Evolutionary conservation across 192 early-diverging fungal species (phyloP), one percentile per base, ranked within the genome.

Genomic region (Dimargaris xerosporica): DNA sequence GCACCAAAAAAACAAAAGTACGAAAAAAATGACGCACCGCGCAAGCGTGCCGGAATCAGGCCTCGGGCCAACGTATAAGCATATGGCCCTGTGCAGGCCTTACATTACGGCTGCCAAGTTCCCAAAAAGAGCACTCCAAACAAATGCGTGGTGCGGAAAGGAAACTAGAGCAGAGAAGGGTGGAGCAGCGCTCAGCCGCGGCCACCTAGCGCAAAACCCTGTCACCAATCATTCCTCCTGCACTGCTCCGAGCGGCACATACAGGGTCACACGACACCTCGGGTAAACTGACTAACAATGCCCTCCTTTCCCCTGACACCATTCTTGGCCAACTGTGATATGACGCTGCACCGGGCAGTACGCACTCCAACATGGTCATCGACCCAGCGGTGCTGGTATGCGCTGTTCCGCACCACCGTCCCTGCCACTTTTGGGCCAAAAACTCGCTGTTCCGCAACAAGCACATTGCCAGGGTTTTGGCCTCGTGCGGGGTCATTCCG

Each of bases 391-490:
- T 73, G 2, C 52, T 79, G 13, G 71, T 70, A 7, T 64, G 61
- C 19, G 69, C 73, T 26, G 65, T 71, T 21, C 78, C 78, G 17
- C 62, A 75, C 53, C 43, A 65, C 29, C 66, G 78, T 9, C 64
- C 67, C 44, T 48, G 73, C 34, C 78, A 79, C 42, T 75, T 75
- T 34, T 79, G 78, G 78, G 78, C 75, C 55, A 79, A 79, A 42
- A 66, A 79, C 44, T 66, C 71, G 15, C 59, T 79, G 51, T 79
- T 77, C 59, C 50, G 50, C 25, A 67, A 75, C 56, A 68, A 70
- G 5, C 48, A 61, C 44, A 62, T 66, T 0, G 54, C 51, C 11
- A 0, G 28, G 4, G 69, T 79, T 50, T 30, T 79, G 19, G 28
- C 30, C 16, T 62, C 66, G 44, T 56, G 64, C 62, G 78, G 78